Percentiles rank a stretch among this genome's conserved stretches.
Evolutionary conservation across 1,284 basidiomycete species (phyloP).

Genomic region (Cutaneotrichosporon cyanovorans): DNA sequence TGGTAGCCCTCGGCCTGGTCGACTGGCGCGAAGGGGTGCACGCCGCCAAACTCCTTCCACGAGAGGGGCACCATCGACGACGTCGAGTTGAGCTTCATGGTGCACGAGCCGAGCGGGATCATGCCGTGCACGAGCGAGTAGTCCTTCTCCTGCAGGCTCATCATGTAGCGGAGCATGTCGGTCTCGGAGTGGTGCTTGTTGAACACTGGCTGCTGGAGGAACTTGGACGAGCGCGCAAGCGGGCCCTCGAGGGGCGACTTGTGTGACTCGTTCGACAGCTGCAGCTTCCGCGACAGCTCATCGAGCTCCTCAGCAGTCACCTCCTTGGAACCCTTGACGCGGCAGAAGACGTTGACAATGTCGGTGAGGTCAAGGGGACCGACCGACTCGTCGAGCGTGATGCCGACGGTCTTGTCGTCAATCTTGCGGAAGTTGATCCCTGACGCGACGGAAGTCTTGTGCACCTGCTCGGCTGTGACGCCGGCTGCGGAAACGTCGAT

Average conservation of each 20-base stretch:
- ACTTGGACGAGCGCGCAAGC: constrained; percentile 64
- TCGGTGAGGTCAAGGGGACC: constrained; percentile 64
- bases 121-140: constrained; percentile 90
- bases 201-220: constrained; percentile 83
- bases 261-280: constrained; percentile 27
- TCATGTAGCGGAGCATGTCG: constrained; percentile 93
- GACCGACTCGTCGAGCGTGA: constrained; percentile 90
- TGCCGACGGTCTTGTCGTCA: constrained; percentile 68
- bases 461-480: constrained; percentile 60
- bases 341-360: constrained; percentile 75
- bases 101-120: constrained; percentile 94
- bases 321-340: constrained; percentile 38
- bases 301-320: constrained; percentile 43
- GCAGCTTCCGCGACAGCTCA: constrained; percentile 34
- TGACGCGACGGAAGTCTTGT: constrained; percentile 59
- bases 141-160: constrained; percentile 89
- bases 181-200: constrained; percentile 95
- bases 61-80: constrained; percentile 95
- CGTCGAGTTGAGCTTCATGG: constrained; percentile 95
- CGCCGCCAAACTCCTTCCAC: constrained; percentile 78
- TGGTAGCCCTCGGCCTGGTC: constrained; percentile 87
- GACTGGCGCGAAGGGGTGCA: constrained; percentile 87
- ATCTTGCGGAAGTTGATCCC: constrained; percentile 80
- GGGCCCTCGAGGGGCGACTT: constrained; percentile 48
- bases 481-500: constrained; percentile 57